These are phyloP conservation scores for Rhodotorula sp. DNA, from an alignment of 1,284 basidiomycete genomes.

Conservation along the genomic window DNA sequence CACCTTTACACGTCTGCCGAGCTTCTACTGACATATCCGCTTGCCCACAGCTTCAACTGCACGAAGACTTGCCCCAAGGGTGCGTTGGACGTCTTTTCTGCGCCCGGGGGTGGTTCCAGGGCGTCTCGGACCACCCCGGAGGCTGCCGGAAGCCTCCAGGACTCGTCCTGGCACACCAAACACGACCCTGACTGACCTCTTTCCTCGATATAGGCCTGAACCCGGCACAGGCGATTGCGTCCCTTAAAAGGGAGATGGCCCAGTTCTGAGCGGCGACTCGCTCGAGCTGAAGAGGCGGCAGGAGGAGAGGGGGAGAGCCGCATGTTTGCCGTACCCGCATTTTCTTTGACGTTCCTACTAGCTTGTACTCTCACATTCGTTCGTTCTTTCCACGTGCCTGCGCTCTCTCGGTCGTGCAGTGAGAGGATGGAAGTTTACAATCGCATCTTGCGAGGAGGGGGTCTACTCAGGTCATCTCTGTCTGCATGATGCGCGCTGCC, in stretches of 20 bases:
- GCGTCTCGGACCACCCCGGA: background rate
- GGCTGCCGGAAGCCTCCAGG: background rate
- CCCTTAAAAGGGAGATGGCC: conserved; percentile 41
- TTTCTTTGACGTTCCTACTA: no score
- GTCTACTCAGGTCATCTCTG: conserved; percentile 9
- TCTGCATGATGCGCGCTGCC: conserved; percentile 38
- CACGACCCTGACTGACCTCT: background rate
- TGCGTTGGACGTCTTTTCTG: background rate
- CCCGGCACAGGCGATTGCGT: background rate
- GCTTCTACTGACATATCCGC: background rate
- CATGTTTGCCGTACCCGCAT: no score
- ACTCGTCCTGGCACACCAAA: background rate
- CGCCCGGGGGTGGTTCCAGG: background rate
- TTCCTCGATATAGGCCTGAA: background rate
- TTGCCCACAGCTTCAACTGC: conserved; percentile 81
- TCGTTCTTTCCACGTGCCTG: background rate
- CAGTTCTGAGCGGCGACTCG: background rate
- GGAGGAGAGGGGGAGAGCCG: no score
- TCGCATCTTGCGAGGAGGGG: no score
- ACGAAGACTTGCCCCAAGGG: conserved; percentile 57
- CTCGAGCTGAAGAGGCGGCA: no score
- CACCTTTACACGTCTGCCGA: background rate
- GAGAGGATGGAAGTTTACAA: background rate
- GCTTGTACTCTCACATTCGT: no score
- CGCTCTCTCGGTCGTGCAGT: background rate